These are phyloP conservation scores for Starmerella stellata DNA, from an alignment of 805 yeast genomes.

Conservation along the genomic window DNA sequence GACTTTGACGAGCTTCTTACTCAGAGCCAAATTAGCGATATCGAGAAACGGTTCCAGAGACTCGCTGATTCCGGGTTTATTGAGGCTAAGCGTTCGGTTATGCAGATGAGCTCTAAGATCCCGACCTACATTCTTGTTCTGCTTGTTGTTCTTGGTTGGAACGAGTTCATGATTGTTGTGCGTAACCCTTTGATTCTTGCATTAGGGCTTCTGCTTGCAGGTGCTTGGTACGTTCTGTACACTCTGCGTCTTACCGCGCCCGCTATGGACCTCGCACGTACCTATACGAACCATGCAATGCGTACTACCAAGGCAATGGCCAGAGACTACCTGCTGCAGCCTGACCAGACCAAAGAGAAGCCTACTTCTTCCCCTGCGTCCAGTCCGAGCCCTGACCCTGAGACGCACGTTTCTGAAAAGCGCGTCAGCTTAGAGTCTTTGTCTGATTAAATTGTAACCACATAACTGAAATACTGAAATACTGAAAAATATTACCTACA, in stretches of 20 bases:
- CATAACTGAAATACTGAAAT: too few species aligned
- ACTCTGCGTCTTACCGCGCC: conserved; percentile 62
- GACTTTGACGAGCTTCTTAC: conserved; percentile 33
- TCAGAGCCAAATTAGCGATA: conserved; percentile 37
- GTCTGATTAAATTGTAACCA: too few species aligned
- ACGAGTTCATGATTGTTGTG: conserved; percentile 74
- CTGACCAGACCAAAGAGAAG: too few species aligned
- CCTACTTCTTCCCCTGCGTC: too few species aligned
- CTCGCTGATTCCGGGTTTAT: conserved; percentile 63
- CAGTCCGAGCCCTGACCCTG: too few species aligned
- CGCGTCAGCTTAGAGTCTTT: too few species aligned
- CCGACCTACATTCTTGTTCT: conserved; percentile 68
- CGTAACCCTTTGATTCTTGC: conserved; percentile 67
- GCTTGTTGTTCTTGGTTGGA: conserved; percentile 75
- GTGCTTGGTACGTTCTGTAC: conserved; percentile 49
- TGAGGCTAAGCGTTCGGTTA: conserved; percentile 75
- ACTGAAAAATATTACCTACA: too few species aligned
- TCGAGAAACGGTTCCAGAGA: conserved; percentile 44
- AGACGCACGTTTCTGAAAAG: too few species aligned
- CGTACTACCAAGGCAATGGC: neutral
- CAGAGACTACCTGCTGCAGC: neutral
- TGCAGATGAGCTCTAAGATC: conserved; percentile 57
- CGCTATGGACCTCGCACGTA: conserved; percentile 37
- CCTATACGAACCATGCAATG: neutral
- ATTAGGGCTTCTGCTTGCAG: conserved; percentile 37